These are phyloP conservation scores for Lecanosticta acicola DNA, from an alignment of 2,329 filamentous ascomycete species.

Conservation along the genomic window DNA sequence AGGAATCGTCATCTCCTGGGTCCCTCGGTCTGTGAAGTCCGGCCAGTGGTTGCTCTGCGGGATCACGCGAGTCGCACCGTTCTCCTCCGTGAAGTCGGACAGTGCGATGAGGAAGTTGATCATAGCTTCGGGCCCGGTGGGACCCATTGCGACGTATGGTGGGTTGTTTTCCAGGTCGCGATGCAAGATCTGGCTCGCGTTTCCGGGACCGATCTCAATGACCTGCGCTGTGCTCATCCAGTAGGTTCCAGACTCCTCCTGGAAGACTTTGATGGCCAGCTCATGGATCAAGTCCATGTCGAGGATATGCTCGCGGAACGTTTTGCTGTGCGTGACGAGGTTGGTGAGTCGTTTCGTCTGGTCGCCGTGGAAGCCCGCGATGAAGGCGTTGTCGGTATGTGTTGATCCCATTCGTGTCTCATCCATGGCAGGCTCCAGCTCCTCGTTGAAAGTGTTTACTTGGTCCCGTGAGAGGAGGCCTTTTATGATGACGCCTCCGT, in stretches of 20 bases:
- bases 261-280: not conserved
- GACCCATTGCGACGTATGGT: conserved; percentile 1
- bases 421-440: not conserved
- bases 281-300: conserved; percentile 3
- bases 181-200: conserved; percentile 2
- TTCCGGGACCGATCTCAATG: not conserved
- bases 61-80: conserved; percentile 6
- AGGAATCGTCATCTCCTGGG: conserved; percentile 4
- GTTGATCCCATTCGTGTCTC: not conserved
- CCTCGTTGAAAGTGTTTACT: not conserved
- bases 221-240: conserved; percentile 3
- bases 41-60: conserved; percentile 2
- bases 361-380: conserved; percentile 1
- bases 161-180: conserved; percentile 1
- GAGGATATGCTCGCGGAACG: conserved; percentile 1
- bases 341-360: conserved; percentile 2
- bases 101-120: conserved; percentile 7
- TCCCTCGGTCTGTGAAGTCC: conserved; percentile 1
- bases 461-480: not conserved
- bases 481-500: conserved; percentile 5
- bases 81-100: conserved; percentile 4
- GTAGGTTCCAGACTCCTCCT: not conserved
- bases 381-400: no score
- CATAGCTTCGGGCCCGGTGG: conserved; percentile 2
- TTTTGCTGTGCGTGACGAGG: not conserved